Evolutionary conservation across 75 land plant species (phyloP).

Genomic region (Picea sitchensis): DNA sequence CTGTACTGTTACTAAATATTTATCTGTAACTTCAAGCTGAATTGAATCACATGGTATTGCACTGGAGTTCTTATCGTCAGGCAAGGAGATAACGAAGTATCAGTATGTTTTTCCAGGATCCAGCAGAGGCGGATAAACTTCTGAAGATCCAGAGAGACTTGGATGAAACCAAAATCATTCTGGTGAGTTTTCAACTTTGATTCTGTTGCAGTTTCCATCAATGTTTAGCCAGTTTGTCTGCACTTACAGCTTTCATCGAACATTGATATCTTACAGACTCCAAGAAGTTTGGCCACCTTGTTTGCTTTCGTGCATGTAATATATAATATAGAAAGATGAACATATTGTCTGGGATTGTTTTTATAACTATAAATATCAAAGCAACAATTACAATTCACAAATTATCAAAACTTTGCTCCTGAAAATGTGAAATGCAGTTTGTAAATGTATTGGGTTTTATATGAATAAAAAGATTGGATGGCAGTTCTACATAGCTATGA

Average conservation of each 20-base stretch:
- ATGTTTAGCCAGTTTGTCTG: not conserved
- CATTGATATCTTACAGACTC: not conserved
- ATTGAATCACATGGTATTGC: not conserved
- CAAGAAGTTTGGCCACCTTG: not conserved
- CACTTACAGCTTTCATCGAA: not conserved
- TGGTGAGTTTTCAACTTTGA: slow-evolving; percentile 43
- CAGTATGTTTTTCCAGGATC: slow-evolving; percentile 55
- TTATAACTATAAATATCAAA: too few relatives aligned
- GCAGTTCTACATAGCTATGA: too few relatives aligned
- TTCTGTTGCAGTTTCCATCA: not conserved
- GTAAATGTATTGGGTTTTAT: too few relatives aligned
- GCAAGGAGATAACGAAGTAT: not conserved
- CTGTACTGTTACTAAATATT: not conserved
- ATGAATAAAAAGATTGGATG: too few relatives aligned
- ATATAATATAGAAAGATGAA: too few relatives aligned
- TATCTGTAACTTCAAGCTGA: not conserved
- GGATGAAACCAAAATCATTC: slow-evolving; percentile 97
- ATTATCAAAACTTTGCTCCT: too few relatives aligned
- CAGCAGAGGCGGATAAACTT: slow-evolving; percentile 96
- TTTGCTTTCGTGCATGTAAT: not conserved
- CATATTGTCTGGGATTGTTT: too few relatives aligned
- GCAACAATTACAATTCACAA: too few relatives aligned
- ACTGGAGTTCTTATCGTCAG: not conserved
- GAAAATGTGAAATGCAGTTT: too few relatives aligned
- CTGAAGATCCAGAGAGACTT: slow-evolving; percentile 88